Base-by-base conservation (phyloP, 257 asterid species). In the Salvia hispanica region DNA sequence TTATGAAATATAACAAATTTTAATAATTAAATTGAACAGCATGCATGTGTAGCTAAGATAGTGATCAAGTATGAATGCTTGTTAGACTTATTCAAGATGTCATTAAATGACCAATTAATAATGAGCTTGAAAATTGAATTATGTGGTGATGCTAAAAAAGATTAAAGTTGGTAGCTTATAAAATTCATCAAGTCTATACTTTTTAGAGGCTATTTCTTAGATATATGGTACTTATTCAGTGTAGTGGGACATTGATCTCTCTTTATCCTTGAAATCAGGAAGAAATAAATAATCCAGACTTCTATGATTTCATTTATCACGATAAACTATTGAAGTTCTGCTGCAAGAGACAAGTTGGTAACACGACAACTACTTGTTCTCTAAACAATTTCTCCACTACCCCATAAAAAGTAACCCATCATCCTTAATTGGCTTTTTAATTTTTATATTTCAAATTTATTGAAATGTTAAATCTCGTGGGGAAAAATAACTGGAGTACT, bases 231-330 rank as follows among this genome's bases (percentile, higher is more conserved):
- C 5, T 34, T 34, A 34, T 34, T 34, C 8, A 39, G 44, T 39
- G 44, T 6, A 6, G 44, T 39, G 44, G 44, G 44, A 6, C 9
- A 39, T 39, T 7, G 10, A 39, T 6, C 42, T 37, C 7, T 7
- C n/a, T 37, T 37, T 37, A 37, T 55, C 61, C 61, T 56, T 31
- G 13, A 56, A 56, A 56, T 31, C 43, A 13, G 61, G 11, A 18
- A 57, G 25, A 10, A 3, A 44, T 43, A 21, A 4, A 18, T 53
- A 9, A 9, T 25, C 34, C 44, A 56, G 3, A 18, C 2, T 5
- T 48, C 0, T 44, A 9, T 44, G 21, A 0, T 18, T 11, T 9
- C 4, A 9, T 44, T 44, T 44, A 12, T 12, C 5, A 13, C 2
- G 13, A 13, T 12, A 1, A 46, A 46, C n/a, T 46, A 14, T 13